Conservation (phyloP, 2,329 filamentous ascomycete genomes). For the Aspergillus pseudoterreus region DNA sequence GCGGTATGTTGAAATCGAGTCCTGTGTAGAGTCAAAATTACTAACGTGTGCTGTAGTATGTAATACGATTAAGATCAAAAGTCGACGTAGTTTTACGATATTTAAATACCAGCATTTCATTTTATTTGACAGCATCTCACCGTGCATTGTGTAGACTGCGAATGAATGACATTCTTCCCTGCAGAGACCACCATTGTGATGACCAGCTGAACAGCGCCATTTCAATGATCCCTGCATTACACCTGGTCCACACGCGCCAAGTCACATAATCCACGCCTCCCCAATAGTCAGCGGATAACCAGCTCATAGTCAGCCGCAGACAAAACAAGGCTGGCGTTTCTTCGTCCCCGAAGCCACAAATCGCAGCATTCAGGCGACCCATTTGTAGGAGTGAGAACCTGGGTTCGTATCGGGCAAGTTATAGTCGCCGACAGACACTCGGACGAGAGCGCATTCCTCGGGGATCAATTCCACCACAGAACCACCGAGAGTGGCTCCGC, state of each 20-base stretch:
- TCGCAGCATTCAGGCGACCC: too few species aligned
- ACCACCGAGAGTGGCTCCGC: neutral
- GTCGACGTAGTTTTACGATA: slow-evolving; percentile 1
- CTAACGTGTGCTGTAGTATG: neutral
- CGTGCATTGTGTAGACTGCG: neutral
- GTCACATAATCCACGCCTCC: neutral
- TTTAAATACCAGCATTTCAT: neutral
- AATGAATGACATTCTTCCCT: neutral
- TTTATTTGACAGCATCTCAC: neutral
- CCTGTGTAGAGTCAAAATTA: neutral
- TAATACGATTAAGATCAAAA: neutral
- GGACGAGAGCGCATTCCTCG: neutral
- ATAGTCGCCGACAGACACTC: neutral
- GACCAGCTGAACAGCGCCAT: neutral
- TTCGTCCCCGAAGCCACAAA: too few species aligned
- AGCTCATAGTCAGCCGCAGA: too few species aligned
- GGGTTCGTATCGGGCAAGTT: neutral
- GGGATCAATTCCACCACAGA: neutral
- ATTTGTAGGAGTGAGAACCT: too few species aligned
- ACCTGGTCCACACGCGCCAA: neutral
- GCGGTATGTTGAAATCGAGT: slow-evolving; percentile 36
- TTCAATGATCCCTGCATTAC: too few species aligned
- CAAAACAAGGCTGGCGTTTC: too few species aligned
- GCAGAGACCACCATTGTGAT: neutral
- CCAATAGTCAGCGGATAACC: neutral